Base-by-base conservation (phyloP, 306 rosid genomes). In the Comarum palustre region DNA sequence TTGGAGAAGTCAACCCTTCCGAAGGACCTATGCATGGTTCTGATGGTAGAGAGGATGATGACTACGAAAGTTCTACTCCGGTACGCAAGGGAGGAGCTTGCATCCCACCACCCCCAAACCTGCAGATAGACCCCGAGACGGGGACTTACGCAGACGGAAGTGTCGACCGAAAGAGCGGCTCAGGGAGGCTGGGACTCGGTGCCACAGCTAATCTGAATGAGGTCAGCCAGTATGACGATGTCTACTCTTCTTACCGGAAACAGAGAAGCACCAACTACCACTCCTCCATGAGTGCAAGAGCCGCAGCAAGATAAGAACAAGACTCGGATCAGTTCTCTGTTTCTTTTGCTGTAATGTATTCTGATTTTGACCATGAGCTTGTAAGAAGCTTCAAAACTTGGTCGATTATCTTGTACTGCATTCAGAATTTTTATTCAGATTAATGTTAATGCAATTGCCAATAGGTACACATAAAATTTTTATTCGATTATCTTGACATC, bases 211-310 rank as follows among this genome's bases (percentile, higher is more conserved):
- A 94, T 71, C 97, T 96, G 34, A 94, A 88, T 43, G 97, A 91
- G 81, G 91, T 80, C 31, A 94, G 95, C 81, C 97, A 94, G 65
- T 94, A 94, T 55, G 99, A 94, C 73, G 97, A 94, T 76, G 99
- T 91, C 73, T 94, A 94, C 86, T 82, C 96, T 32, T 94, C 99
- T 62, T 94, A 94, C 79, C 87, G 97, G 86, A 94, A 94, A 84
- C 97, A 94, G 65, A 89, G 96, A 82, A 91, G 97, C 86, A 91
- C 99, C 79, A 94, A 34, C 19, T 94, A 91, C 82, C 99, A 94
- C 79, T 80, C 96, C 15, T 94, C 99, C 70, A 88, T 90, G 96
- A 94, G 96, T 65, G 88, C 89, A 48, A 91, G 97, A 84, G 87
- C 95, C 0, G 47, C 86, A 0, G 76, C 87, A 2, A 89, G 89